A percentile compares a stretch with the other conserved stretches of the same genome.
These are phyloP conservation scores for Clavispora fructus DNA, from an alignment of 805 yeast species.

Conservation along the genomic window DNA sequence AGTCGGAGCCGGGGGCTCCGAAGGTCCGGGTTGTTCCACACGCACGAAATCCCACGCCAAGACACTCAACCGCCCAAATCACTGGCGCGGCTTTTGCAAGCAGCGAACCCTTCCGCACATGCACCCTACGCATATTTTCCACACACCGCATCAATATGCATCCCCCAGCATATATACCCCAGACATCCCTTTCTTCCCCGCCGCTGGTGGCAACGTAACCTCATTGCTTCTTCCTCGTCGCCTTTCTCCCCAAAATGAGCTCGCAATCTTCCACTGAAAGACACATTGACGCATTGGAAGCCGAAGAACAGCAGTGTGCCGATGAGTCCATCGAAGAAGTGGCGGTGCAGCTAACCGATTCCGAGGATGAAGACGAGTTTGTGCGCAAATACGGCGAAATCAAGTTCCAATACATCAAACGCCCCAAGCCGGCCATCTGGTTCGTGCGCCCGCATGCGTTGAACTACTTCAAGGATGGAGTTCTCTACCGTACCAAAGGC, in stretches of 20 bases:
- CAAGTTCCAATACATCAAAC: constrained; percentile 40
- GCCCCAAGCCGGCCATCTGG: constrained; percentile 34
- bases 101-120: not conserved
- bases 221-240: too few species aligned
- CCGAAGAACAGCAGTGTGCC: not conserved
- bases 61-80: too few species aligned
- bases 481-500: constrained; percentile 47
- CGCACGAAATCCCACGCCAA: too few species aligned
- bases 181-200: too few species aligned
- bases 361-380: constrained; percentile 38
- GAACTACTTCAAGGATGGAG: constrained; percentile 56
- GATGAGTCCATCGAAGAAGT: not conserved
- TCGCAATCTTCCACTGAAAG: not conserved
- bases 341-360: constrained; percentile 2
- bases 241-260: not conserved
- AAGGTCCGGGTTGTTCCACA: too few species aligned
- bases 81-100: not conserved
- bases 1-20: too few species aligned
- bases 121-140: not conserved
- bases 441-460: constrained; percentile 53
- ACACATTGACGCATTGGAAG: not conserved
- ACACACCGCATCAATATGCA: not conserved
- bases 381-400: constrained; percentile 47
- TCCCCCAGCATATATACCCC: not conserved
- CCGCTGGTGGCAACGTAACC: too few species aligned